Conservation (phyloP, 306 rosid genomes). For the Leucaena leucocephala region DNA sequence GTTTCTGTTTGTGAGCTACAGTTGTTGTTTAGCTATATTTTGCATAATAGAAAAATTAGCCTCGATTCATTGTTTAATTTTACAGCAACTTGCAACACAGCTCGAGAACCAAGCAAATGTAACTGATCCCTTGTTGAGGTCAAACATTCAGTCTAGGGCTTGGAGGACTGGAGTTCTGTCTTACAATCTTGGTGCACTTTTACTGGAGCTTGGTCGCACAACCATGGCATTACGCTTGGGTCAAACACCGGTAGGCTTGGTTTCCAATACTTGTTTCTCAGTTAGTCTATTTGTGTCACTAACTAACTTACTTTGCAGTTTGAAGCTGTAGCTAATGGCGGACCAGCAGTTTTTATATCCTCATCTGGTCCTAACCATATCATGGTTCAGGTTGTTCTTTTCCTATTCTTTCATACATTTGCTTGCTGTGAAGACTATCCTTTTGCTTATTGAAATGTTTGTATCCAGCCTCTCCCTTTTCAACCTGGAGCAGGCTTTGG, state of each 20-base stretch:
- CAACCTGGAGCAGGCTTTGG: conserved; percentile 75
- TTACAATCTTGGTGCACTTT: conserved; percentile 86
- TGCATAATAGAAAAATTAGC: conserved; percentile 28
- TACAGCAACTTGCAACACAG: conserved; percentile 79
- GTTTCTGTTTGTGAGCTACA: conserved; percentile 27
- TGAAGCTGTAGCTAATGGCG: conserved; percentile 93
- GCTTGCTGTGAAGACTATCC: conserved; percentile 30
- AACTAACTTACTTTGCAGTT: conserved; percentile 57
- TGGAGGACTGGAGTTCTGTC: conserved; percentile 67
- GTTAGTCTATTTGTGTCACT: conserved; percentile 36
- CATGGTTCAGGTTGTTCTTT: conserved; percentile 86
- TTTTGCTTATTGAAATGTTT: conserved; percentile 53
- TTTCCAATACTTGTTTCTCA: conserved; percentile 39
- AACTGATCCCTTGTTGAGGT: conserved; percentile 62
- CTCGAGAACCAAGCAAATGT: conserved; percentile 81
- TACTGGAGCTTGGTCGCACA: conserved; percentile 98
- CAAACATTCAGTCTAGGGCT: conserved; percentile 65
- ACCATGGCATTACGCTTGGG: conserved; percentile 89
- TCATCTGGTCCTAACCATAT: conserved; percentile 90
- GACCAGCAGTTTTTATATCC: conserved; percentile 96
- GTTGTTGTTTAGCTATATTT: conserved; percentile 27
- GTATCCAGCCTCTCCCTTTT: conserved; percentile 88
- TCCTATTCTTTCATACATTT: conserved; percentile 15
- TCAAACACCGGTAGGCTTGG: conserved; percentile 71
- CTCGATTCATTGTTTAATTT: conserved; percentile 34